Percentiles rank a stretch among this genome's conserved stretches.
phyloP scores from a whole-genome alignment of 345 rosid species.

The Arabis hirsuta region DNA sequence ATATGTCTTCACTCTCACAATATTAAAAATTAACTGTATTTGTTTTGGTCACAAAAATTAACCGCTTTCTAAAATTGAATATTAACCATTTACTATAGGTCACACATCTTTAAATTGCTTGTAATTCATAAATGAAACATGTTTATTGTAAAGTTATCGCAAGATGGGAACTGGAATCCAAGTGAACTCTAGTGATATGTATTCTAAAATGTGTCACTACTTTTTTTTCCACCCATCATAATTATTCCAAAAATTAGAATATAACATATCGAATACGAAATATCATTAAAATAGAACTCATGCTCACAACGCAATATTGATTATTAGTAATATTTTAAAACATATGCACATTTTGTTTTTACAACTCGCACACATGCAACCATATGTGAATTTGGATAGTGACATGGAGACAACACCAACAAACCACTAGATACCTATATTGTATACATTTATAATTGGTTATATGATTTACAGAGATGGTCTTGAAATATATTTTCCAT shows the following conservation, averaged over 20 bases:
- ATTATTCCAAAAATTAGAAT: background rate
- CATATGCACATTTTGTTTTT: background rate
- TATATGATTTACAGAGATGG: background rate
- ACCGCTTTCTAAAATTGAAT: too few species aligned
- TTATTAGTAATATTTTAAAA: background rate
- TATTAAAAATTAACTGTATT: too few species aligned
- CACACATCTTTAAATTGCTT: too few species aligned
- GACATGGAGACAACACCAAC: background rate
- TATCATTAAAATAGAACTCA: background rate
- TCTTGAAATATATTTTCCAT: conserved; percentile 3
- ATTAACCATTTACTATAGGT: too few species aligned
- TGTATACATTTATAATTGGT: background rate
- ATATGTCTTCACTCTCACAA: too few species aligned
- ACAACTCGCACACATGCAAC: background rate
- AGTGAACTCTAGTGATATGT: too few species aligned
- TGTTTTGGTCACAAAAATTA: too few species aligned
- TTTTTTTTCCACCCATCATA: background rate
- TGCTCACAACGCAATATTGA: background rate
- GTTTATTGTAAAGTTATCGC: too few species aligned
- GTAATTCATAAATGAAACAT: too few species aligned
- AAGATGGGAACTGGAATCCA: too few species aligned
- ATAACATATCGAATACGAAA: background rate
- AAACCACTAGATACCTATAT: background rate
- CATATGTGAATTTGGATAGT: background rate
- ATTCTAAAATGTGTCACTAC: too few species aligned